Evolutionary conservation across 495 filamentous ascomycete genomes (phyloP), one percentile per base, ranked within the genome.

Genomic region (Xylaria cubensis): DNA sequence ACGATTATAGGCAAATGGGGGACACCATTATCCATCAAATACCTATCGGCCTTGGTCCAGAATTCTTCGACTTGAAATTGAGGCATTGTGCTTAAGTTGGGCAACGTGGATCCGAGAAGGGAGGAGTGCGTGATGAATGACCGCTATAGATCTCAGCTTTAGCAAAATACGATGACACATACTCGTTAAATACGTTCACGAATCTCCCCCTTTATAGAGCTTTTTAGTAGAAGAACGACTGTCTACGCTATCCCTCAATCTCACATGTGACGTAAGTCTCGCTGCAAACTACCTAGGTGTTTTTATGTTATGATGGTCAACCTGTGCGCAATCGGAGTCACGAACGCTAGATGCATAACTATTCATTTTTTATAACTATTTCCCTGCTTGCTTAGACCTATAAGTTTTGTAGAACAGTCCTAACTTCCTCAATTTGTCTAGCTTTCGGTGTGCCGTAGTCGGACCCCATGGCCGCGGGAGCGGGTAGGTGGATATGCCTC

Each of bases 11-110:
- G 64, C 13, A 64, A 59, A 65, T 74, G 75, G 0, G 65, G 72
- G 55, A 75, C 72, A 41, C 76, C 74, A 13, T 62, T 74, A 32
- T 73, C 70, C 67, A 73, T 39, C 9, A 78, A 72, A 29, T 78
- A 59, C 19, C 39, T 67, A 26, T 73, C 44, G 3, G 74, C 46
- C 21, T 68, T 64, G 6, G 63, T 26, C 63, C 63, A 65, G 63
- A 79, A 34, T 17, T 62, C 29, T 10, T 61, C 48, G 15, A 15
- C 36, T 42, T 69, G 66, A 6, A 69, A 15, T 41, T 69, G 48
- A 48, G 21, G 24, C 63, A 65, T 65, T 5, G 24, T 13, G 21
- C 19, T 15, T 29, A 64, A 48, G 42, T 32, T 32, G 17, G n/a
- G n/a, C 17, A 12, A 42, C 41, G 19, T 7, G 7, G 34, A 39